Base-by-base conservation (phyloP, 2,329 filamentous ascomycete genomes). In the Fusarium zealandicum region DNA sequence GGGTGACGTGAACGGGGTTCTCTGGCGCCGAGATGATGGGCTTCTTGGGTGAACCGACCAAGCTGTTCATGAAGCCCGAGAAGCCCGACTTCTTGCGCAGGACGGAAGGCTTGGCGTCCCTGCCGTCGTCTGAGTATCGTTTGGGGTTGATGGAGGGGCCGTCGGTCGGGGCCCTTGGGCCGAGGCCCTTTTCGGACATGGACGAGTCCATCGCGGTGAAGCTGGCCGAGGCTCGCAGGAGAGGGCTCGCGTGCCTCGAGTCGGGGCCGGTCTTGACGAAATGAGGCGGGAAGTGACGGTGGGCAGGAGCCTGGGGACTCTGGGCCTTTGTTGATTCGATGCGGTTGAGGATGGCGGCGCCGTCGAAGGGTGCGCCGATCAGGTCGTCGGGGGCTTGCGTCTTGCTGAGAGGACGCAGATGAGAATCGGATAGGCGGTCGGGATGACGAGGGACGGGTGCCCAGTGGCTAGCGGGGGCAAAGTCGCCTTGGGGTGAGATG, bases 11-110 rank as follows among this genome's bases (percentile, higher is more conserved):
- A 55, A 98, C 92, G 41, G 95, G 95, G 69, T 99, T 98, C 75
- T 96, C 93, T 48, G 95, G 95, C 31, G 92, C 91, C n/a, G 95
- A 98, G 68, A 99, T 99, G 74, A 93, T 86, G 39, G 95, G 92
- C 62, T 92, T 91, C 75, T 93, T 90, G 46, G 90, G 92, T 30
- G 92, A 93, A 63, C 90, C 90, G 54, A 96, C 87, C 56, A 88
- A 72, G 72, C 88, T 93, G 73, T 88, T 93, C 80, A 96, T 87
- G 69, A 96, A 92, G 64, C 88, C 90, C 13, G 90, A 92, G 71
- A 96, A 92, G 53, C 90, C 92, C 44, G 90, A 90, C 79, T 96
- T 96, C 78, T 96, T 96, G 69, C 90, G 84, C 57, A 87, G 75
- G 57, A 87, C 78, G 54, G 80, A 77, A 13, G 80, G 78, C 69